Evolutionary conservation across 768 basidiomycete species (phyloP).

Genomic region (Phylloporus arenicola): DNA sequence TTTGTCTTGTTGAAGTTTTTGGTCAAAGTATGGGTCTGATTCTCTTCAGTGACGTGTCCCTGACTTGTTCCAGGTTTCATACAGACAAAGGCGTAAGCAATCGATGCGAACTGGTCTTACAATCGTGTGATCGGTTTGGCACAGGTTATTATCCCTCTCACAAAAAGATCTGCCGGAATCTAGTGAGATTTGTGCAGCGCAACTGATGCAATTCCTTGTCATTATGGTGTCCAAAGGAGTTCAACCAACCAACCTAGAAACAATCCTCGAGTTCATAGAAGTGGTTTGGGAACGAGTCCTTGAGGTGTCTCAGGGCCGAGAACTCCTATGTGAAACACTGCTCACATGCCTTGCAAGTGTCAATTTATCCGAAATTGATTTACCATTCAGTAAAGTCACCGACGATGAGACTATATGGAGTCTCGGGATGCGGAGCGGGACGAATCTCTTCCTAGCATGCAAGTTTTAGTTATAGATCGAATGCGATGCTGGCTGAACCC

Average conservation of each 20-base stretch:
- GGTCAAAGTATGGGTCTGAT: constrained; percentile 15
- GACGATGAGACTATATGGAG: constrained; percentile 36
- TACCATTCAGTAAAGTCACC: constrained; percentile 2
- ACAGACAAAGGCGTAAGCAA: constrained; percentile 14
- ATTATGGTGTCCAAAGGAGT: constrained; percentile 20
- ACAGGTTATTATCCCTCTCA: constrained; percentile 14
- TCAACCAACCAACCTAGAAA: constrained; percentile 1
- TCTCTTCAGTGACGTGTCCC: neutral
- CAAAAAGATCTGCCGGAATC: constrained; percentile 1
- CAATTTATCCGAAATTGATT: constrained; percentile 9
- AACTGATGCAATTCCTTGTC: constrained; percentile 24
- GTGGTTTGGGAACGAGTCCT: constrained; percentile 13
- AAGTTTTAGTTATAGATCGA: constrained; percentile 16
- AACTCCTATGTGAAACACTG: constrained; percentile 32
- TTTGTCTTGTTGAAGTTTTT: constrained; percentile 12
- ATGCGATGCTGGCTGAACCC: neutral
- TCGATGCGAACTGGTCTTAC: neutral
- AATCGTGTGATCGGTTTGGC: neutral
- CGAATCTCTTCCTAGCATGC: constrained; percentile 40
- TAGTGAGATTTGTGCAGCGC: constrained; percentile 6
- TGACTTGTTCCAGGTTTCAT: constrained; percentile 14
- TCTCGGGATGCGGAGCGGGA: constrained; percentile 25
- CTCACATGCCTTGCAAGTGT: constrained; percentile 33
- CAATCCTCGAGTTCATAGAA: constrained; percentile 10
- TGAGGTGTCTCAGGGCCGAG: constrained; percentile 1